These are phyloP conservation scores for Claviceps maximensis DNA, from an alignment of 2,329 filamentous ascomycete species.

Conservation along the genomic window DNA sequence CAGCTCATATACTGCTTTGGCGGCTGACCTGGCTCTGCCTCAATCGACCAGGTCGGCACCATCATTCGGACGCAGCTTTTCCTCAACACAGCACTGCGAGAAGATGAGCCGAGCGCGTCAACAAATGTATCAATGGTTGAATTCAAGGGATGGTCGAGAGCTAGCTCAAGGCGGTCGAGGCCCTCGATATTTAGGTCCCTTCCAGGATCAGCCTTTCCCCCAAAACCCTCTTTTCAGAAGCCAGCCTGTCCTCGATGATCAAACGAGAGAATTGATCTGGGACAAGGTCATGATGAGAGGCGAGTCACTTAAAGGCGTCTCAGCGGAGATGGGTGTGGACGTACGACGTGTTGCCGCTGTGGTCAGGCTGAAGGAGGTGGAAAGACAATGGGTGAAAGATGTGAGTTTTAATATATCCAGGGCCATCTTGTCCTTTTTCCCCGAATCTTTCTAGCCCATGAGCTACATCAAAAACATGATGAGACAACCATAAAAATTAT, in stretches of 20 bases:
- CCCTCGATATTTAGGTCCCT: slow-evolving; percentile 25
- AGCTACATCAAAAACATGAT: slow-evolving; percentile 28
- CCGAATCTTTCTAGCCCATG: neutral
- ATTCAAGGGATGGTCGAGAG: slow-evolving; percentile 12
- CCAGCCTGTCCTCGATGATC: slow-evolving; percentile 60
- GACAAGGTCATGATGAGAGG: slow-evolving; percentile 50
- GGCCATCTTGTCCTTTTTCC: neutral
- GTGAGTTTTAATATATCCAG: slow-evolving; percentile 39
- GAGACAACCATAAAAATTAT: slow-evolving; percentile 53
- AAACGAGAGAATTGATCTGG: slow-evolving; percentile 62
- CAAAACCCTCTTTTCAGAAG: slow-evolving; percentile 58
- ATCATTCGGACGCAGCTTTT: slow-evolving; percentile 21
- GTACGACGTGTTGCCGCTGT: slow-evolving; percentile 77
- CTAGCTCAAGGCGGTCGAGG: slow-evolving; percentile 14
- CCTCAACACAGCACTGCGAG: slow-evolving; percentile 24
- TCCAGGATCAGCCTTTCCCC: slow-evolving; percentile 52
- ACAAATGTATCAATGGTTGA: slow-evolving; percentile 27
- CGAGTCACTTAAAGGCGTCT: slow-evolving; percentile 61
- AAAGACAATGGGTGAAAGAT: slow-evolving; percentile 62
- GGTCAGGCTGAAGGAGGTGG: slow-evolving; percentile 71
- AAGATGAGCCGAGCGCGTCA: slow-evolving; percentile 25
- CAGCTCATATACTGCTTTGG: slow-evolving; percentile 17
- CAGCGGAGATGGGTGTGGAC: slow-evolving; percentile 64
- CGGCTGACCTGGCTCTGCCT: slow-evolving; percentile 3
- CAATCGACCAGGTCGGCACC: slow-evolving; percentile 2